Evolutionary conservation across 306 rosid species (phyloP).

Genomic region (Trichosanthes cucumerina): DNA sequence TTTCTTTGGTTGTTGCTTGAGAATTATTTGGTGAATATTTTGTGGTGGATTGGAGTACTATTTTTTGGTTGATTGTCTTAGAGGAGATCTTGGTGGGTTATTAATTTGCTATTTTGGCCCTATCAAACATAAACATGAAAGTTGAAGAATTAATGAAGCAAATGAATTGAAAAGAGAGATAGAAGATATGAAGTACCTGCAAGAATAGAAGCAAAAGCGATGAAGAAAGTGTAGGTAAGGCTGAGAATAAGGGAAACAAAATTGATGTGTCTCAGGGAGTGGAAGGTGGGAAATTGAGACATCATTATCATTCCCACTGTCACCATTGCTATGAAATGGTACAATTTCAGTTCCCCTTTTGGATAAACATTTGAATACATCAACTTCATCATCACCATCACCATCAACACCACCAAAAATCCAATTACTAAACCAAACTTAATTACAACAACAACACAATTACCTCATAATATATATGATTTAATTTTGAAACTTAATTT

Average conservation of each 20-base stretch:
- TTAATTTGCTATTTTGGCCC: no score
- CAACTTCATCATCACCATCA: conserved; percentile 29
- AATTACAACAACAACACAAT: neutral
- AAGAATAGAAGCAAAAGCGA: conserved; percentile 60
- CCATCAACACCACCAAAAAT: neutral
- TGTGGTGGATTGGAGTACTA: no score
- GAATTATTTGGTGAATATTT: no score
- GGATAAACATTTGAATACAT: conserved; percentile 59
- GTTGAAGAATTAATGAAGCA: no score
- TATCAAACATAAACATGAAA: no score
- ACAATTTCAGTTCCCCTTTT: conserved; percentile 64
- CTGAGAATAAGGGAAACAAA: conserved; percentile 59
- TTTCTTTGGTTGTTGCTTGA: no score
- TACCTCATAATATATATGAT: no score
- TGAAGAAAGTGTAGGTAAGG: conserved; percentile 62
- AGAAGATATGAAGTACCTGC: conserved; percentile 32
- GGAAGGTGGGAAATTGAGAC: conserved; percentile 85
- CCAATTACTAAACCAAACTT: neutral
- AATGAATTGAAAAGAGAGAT: no score
- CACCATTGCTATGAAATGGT: conserved; percentile 90
- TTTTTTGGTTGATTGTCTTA: no score
- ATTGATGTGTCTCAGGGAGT: conserved; percentile 79
- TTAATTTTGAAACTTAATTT: no score
- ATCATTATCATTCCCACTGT: conserved; percentile 61
- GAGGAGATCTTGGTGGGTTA: no score